Base-by-base conservation (phyloP, 2,329 filamentous ascomycete species). In the Plectosphaerella sp. region DNA sequence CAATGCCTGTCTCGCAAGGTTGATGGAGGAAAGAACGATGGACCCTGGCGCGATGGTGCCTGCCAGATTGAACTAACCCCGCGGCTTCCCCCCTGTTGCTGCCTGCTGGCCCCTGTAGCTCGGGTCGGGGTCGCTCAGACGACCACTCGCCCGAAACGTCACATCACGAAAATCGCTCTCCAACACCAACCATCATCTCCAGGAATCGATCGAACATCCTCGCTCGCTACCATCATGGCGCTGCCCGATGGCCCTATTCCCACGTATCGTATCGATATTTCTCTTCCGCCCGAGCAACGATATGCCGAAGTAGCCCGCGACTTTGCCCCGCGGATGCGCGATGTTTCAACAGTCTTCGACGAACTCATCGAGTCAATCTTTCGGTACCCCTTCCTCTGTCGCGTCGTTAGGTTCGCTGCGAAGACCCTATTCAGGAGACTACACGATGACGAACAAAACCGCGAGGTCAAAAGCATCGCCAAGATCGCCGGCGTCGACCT, bases 401-500 rank as follows among this genome's bases (percentile, higher is more conserved):
- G 54, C 4, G 48, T 67, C 25, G 60, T 71, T 15, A 62, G 66
- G 43, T 58, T 64, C 3, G 51, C 80, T 1, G 75, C 78, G 1
- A 66, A 69, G 8, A 16, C 76, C 0, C 63, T 77, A 24, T 64
- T 86, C 7, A 70, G 74, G 15, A 66, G 72, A 3, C 66, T 86
- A 0, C 69, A 78, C 58, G 75, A 73, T 36, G 52, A 63, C 0
- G 81, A 85, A 59, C 79, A 86, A 62, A 82, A 75, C 2, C 69
- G 76, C 48, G 83, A 86, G 60, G 67, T 86, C 22, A 70, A 64
- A 20, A 81, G 82, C 1, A 82, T 86, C 35, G 71, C 72, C 37
- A 61, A 68, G 24, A 68, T 65, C 3, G 75, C 73, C 2, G 76
- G 74, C 0, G 69, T 86, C 5, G 70, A 77, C 3, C 66, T 85